A percentile compares a stretch with the other conserved stretches of the same genome.
These are phyloP conservation scores for Funneliformis mosseae DNA, from an alignment of 192 early-diverging fungal species.

Conservation along the genomic window DNA sequence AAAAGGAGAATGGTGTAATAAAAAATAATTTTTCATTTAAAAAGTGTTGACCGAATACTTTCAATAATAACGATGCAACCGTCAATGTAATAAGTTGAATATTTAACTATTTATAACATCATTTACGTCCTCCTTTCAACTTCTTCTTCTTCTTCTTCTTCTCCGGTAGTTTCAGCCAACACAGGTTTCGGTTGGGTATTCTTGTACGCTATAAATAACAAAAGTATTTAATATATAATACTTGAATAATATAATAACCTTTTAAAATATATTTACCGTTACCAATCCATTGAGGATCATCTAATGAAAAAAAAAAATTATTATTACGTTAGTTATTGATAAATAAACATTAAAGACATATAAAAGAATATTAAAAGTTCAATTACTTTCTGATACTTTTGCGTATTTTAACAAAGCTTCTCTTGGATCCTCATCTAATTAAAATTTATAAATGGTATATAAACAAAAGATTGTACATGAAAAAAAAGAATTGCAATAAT, in stretches of 20 bases:
- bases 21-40: too few relatives aligned
- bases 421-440: conserved; percentile 88
- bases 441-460: conserved; percentile 38
- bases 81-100: too few relatives aligned
- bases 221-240: not conserved
- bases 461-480: conserved; percentile 32
- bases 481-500: not conserved
- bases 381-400: conserved; percentile 58
- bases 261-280: conserved; percentile 38
- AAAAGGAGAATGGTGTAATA: too few relatives aligned
- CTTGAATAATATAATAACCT: not conserved
- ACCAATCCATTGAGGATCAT: conserved; percentile 83
- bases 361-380: not conserved
- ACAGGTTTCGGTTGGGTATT: conserved; percentile 73
- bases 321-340: not conserved
- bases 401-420: conserved; percentile 91
- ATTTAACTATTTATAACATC: not conserved
- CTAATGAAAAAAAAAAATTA: conserved; percentile 7
- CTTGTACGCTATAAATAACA: conserved; percentile 69
- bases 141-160: conserved; percentile 61
- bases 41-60: too few relatives aligned
- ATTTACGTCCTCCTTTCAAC: not conserved
- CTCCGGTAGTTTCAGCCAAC: conserved; percentile 62
- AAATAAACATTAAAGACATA: not conserved
- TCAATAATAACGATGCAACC: too few relatives aligned